Base-by-base conservation (phyloP, 805 yeast species). In the Kodamaea kakaduensis region DNA sequence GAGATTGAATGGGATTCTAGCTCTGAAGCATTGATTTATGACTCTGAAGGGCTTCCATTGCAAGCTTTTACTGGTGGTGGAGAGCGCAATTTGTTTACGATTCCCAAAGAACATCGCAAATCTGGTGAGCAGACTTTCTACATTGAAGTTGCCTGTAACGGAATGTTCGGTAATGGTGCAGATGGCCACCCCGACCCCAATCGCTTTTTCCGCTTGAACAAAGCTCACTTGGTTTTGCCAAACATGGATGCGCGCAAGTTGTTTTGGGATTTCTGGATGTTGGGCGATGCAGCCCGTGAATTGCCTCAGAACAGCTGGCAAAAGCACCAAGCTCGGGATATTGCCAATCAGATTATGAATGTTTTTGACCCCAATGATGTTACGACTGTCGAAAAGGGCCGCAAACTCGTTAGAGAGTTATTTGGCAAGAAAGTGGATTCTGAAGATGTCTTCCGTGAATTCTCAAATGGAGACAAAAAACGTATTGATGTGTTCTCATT, bases 231-330 rank as follows among this genome's bases (percentile, higher is more conserved):
- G 42, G 81, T 85, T 10, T 75, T 83, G 42, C 95, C 95, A 13
- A 84, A 87, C 48, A 51, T 78, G 46, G 82, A 80, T 6, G 96
- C 97, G 3, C 69, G 94, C 15, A 82, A 81, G 0, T 67, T 90
- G 45, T 74, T 59, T 51, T 74, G 77, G 51, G 98, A 90, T 59
- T 93, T 81, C 53, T 84, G 87, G 87, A 80, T 86, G 56, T 69
- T 93, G 38, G 76, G 89, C 15, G 97, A 93, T 56, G 94, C 95
- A 9, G 89, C 96, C 0, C 71, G 97, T 36, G 97, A 90, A 56
- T 69, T 87, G 36, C 75, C 79, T 1, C 81, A 78, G 13, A 77
- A 76, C 36, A 65, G 78, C 6, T 84, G 93, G 79, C 95, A 87
- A 55, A 85, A 85, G 51, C 80, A 84, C 52, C 79, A 77, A 51